phyloP scores from a whole-genome alignment of 78 protist genomes.

The Chrysochromulina parva region DNA sequence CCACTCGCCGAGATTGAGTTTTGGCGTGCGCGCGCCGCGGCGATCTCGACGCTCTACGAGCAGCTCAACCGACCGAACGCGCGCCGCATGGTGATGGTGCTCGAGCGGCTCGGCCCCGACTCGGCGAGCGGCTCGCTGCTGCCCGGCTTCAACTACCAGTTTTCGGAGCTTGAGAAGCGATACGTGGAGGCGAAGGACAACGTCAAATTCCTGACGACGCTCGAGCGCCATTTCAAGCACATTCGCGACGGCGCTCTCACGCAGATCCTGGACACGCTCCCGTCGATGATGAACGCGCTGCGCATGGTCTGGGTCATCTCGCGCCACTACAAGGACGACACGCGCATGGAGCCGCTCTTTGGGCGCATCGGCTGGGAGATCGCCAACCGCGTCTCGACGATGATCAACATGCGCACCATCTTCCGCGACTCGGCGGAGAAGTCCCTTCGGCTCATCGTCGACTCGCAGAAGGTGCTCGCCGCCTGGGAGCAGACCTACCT shows the following conservation, averaged over 20 bases:
- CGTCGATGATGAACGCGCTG: conserved; percentile 79
- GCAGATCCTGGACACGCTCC: conserved; percentile 66
- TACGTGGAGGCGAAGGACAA: conserved; percentile 88
- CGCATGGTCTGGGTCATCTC: conserved; percentile 93
- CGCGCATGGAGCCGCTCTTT: conserved; percentile 75
- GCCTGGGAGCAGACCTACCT: conserved; percentile 18
- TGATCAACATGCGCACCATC: not conserved
- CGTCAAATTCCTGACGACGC: conserved; percentile 84
- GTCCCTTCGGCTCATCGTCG: not conserved
- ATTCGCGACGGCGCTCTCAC: conserved; percentile 51
- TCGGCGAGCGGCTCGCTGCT: not conserved
- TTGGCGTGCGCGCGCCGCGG: conserved; percentile 68
- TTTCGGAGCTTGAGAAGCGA: conserved; percentile 41
- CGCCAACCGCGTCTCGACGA: conserved; percentile 11
- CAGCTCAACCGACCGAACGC: conserved; percentile 69
- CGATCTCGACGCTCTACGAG: conserved; percentile 67
- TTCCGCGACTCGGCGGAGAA: not conserved
- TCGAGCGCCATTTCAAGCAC: conserved; percentile 88
- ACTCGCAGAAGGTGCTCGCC: not conserved
- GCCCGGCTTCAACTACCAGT: conserved; percentile 14
- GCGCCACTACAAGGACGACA: conserved; percentile 80
- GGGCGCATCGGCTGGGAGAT: conserved; percentile 65
- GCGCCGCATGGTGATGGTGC: conserved; percentile 52
- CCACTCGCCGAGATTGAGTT: conserved; percentile 80
- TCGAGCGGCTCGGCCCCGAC: not conserved